phyloP scores from a whole-genome alignment of 441 rosid genomes.

The Gossypium laxum region DNA sequence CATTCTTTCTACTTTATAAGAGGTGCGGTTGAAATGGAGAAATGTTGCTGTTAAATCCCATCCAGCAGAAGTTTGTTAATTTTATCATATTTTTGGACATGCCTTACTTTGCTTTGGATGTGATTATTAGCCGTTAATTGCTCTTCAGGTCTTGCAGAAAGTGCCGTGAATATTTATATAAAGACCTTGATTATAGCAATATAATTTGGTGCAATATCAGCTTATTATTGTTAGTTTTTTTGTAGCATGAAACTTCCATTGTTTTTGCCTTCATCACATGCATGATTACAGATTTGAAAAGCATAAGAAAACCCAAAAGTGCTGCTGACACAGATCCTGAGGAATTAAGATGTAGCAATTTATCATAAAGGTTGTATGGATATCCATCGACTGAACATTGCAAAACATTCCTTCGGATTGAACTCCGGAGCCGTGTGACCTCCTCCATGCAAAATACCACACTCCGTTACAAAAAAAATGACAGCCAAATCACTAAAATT shows the following conservation, averaged over 20 bases:
- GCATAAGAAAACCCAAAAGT: background rate
- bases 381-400: slow-evolving; percentile 29
- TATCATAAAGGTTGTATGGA: slow-evolving; percentile 15
- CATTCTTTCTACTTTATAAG: background rate
- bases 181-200: background rate
- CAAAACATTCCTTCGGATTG: slow-evolving; percentile 28
- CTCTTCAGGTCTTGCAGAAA: background rate
- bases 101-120: too few relatives aligned
- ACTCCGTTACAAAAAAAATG: background rate
- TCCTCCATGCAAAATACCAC: slow-evolving; percentile 23
- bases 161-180: background rate
- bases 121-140: too few relatives aligned
- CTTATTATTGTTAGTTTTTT: background rate
- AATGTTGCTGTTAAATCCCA: background rate
- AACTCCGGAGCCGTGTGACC: slow-evolving; percentile 30
- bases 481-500: too few relatives aligned
- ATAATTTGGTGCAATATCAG: background rate
- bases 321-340: too few relatives aligned
- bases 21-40: background rate
- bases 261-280: background rate
- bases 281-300: background rate
- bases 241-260: background rate
- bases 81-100: too few relatives aligned
- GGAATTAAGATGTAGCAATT: background rate
- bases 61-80: background rate